These are phyloP conservation scores for Fusarium avenaceum DNA, from an alignment of 2,329 filamentous ascomycete genomes.

Conservation along the genomic window DNA sequence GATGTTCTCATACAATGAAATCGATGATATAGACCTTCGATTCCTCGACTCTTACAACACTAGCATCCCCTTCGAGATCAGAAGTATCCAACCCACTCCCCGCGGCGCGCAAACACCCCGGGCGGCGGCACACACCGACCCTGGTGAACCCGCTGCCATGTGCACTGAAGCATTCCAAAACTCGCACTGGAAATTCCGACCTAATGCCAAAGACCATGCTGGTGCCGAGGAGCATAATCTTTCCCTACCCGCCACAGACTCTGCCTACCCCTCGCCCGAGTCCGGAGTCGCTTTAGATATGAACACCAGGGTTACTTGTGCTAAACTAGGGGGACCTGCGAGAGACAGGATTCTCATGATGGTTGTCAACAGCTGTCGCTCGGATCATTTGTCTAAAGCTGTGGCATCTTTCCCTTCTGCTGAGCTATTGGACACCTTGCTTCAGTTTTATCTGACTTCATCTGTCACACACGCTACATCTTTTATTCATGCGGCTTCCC, in stretches of 20 bases:
- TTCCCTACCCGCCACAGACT: conserved; percentile 43
- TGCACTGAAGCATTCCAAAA: conserved; percentile 47
- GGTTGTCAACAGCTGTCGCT: conserved; percentile 48
- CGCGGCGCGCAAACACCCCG: conserved; percentile 29
- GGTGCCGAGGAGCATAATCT: conserved; percentile 52
- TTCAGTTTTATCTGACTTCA: conserved; percentile 55
- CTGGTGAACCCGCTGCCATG: conserved; percentile 37
- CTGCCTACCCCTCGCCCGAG: conserved; percentile 43
- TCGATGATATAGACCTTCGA: conserved; percentile 51
- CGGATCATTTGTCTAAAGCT: conserved; percentile 44
- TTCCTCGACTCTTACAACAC: conserved; percentile 53
- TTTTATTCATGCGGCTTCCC: conserved; percentile 56
- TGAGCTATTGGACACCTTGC: conserved; percentile 55
- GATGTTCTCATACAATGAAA: conserved; percentile 41
- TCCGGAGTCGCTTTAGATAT: conserved; percentile 38
- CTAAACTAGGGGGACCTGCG: conserved; percentile 35
- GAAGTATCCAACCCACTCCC: conserved; percentile 20
- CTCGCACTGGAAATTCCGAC: conserved; percentile 51
- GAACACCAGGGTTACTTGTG: conserved; percentile 39
- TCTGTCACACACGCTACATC: conserved; percentile 48
- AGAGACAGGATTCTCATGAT: conserved; percentile 51
- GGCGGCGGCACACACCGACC: conserved; percentile 14
- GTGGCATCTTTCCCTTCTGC: conserved; percentile 57
- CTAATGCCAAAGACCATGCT: conserved; percentile 50
- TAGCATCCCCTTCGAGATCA: conserved; percentile 49